phyloP scores from a whole-genome alignment of 2,329 filamentous ascomycete genomes.

The Cytospora piceicola region DNA sequence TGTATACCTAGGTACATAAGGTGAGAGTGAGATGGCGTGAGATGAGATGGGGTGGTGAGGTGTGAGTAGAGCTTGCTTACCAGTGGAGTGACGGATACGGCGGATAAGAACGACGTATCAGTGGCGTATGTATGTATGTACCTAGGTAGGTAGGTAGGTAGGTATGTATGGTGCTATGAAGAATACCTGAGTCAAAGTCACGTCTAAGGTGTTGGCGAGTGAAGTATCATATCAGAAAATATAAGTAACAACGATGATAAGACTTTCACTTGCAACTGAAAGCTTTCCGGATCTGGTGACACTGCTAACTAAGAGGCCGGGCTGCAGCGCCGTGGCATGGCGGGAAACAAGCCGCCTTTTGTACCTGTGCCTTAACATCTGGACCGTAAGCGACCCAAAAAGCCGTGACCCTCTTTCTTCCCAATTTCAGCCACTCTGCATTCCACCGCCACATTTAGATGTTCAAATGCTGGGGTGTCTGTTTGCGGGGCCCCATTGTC shows the following conservation, averaged over 20 bases:
- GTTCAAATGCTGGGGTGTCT: not conserved
- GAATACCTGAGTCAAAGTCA: too few relatives aligned
- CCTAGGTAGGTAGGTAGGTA: too few relatives aligned
- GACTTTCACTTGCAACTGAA: not conserved
- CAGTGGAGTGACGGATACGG: not conserved
- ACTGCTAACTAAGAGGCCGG: not conserved
- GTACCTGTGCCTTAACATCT: conserved; percentile 2
- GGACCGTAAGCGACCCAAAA: not conserved
- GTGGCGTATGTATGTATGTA: not conserved
- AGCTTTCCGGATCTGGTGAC: not conserved
- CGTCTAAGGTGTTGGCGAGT: too few relatives aligned
- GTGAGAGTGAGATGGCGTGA: not conserved
- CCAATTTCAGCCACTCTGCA: not conserved
- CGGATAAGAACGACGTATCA: too few relatives aligned
- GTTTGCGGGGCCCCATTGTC: not conserved
- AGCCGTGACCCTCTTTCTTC: not conserved
- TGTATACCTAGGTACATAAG: not conserved
- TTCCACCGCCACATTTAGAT: not conserved
- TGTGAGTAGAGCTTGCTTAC: not conserved
- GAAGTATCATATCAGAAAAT: too few relatives aligned
- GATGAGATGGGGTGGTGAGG: not conserved
- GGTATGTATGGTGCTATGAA: too few relatives aligned
- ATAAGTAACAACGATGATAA: not conserved
- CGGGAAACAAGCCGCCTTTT: conserved; percentile 3
- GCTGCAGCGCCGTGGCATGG: not conserved